phyloP scores from a whole-genome alignment of 495 filamentous ascomycete genomes.

The Mycothermus thermophilus region DNA sequence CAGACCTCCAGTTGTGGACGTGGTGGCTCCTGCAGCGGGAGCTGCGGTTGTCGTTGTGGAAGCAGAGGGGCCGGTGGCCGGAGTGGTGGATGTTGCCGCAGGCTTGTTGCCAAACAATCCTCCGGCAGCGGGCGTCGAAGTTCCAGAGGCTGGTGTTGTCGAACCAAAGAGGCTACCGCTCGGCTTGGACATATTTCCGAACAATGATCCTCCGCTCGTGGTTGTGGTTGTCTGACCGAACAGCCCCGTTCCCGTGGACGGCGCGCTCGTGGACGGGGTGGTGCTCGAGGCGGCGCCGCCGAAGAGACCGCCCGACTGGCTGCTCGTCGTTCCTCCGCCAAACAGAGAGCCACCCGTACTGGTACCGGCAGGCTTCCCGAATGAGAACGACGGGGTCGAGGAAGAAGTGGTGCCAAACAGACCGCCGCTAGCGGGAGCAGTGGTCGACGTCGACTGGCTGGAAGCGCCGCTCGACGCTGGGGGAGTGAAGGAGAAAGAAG shows the following conservation, averaged over 20 bases:
- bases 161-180: slow-evolving; percentile 13
- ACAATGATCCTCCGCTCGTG: slow-evolving; percentile 23
- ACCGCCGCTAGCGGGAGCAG: slow-evolving; percentile 25
- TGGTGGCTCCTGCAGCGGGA: slow-evolving; percentile 7
- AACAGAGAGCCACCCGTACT: slow-evolving; percentile 33
- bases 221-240: slow-evolving; percentile 6
- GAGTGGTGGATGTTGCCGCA: slow-evolving; percentile 18
- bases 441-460: slow-evolving; percentile 23
- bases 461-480: slow-evolving; percentile 25
- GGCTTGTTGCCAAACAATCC: slow-evolving; percentile 26
- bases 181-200: slow-evolving; percentile 16
- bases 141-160: slow-evolving; percentile 6
- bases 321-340: slow-evolving; percentile 26
- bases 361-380: slow-evolving; percentile 18
- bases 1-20: slow-evolving; percentile 7
- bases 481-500: slow-evolving; percentile 27
- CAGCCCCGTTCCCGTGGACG: slow-evolving; percentile 1
- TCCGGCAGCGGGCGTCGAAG: slow-evolving; percentile 7
- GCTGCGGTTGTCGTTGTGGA: too few species aligned
- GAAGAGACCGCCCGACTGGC: slow-evolving; percentile 20
- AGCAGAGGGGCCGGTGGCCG: too few species aligned
- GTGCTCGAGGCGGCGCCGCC: slow-evolving; percentile 2
- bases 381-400: slow-evolving; percentile 18
- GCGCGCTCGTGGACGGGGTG: slow-evolving; percentile 13
- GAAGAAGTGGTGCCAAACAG: slow-evolving; percentile 22